Base-by-base conservation (phyloP, 2,329 filamentous ascomycete species). In the Verticillium isaacii region DNA sequence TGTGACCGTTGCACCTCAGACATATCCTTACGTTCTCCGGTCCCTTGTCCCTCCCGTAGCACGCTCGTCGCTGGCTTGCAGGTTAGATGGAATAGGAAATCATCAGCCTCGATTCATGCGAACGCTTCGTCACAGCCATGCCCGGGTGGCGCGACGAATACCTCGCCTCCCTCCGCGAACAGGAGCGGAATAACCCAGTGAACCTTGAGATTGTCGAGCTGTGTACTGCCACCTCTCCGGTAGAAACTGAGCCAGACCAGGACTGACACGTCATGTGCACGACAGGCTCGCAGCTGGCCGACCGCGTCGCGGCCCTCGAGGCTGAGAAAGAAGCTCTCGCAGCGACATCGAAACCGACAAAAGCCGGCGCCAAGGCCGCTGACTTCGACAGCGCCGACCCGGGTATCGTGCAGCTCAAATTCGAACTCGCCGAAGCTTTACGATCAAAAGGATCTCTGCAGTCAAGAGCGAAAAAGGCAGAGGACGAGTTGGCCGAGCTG, bases 81-180 rank as follows among this genome's bases (percentile, higher is more conserved):
- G 23, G 17, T 19, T 41, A 58, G 57, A 60, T 60, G 58, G 34
- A 56, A 45, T 60, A 60, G 58, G 58, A 55, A 37, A 8, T 60
- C 52, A 50, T 60, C 39, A 32, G 37, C 59, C 9, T 41, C 19
- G 59, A 57, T 32, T 25, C 55, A 25, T 56, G 59, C 39, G 59
- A 60, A 23, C 32, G 34, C 32, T 19, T 52, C 32, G 6, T 34
- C 59, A 34, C 12, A 41, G 39, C 32, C 62, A 85, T 85, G 82
- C 82, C 86, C 66, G 85, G 85, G 79, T 96, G 93, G 91, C 85
- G 89, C 70, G 87, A 91, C 67, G 90, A 96, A 70, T 97, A 96
- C 74, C 81, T 91, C 65, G 81, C 85, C 64, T 89, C 89, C 66
- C 82, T 98, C 66, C 84, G 87, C 68, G 88, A 89, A 69, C 91